A percentile compares a stretch with the other conserved stretches of the same genome.
These are phyloP conservation scores for Ligustrum vulgare DNA, from an alignment of 257 asterid species.

Conservation along the genomic window DNA sequence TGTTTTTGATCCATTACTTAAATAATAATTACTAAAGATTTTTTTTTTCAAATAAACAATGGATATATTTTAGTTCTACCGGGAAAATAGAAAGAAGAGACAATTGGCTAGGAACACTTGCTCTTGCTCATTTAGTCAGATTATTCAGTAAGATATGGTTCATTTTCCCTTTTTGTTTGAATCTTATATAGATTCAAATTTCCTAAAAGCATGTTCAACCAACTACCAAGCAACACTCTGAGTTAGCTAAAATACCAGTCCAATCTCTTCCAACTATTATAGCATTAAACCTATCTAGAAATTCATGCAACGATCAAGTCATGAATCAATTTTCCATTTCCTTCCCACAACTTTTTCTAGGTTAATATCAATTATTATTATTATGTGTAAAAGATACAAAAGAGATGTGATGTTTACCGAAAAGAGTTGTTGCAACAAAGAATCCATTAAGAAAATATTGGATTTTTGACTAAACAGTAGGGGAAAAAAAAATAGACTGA, in stretches of 20 bases:
- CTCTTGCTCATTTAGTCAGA: too few species aligned
- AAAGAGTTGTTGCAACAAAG: neutral
- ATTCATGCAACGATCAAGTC: neutral
- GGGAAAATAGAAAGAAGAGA: constrained; percentile 9
- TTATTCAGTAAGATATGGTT: too few species aligned
- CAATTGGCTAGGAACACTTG: neutral
- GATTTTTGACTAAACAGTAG: neutral
- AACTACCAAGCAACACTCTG: too few species aligned
- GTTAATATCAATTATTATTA: neutral
- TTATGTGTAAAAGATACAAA: neutral
- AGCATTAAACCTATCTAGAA: too few species aligned
- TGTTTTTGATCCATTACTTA: neutral
- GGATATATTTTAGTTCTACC: constrained; percentile 1
- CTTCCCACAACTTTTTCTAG: neutral
- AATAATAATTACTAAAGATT: neutral
- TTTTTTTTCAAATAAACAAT: neutral
- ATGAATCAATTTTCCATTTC: constrained; percentile 15
- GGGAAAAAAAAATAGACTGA: neutral
- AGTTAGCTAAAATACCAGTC: too few species aligned
- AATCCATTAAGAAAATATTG: neutral
- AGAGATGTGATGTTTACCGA: neutral
- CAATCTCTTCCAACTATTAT: too few species aligned
- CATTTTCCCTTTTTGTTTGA: too few species aligned
- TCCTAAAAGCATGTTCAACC: too few species aligned
- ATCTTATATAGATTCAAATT: too few species aligned